Evolutionary conservation across 2,329 filamentous ascomycete species (phyloP).

Genomic region (Ilyonectria robusta): DNA sequence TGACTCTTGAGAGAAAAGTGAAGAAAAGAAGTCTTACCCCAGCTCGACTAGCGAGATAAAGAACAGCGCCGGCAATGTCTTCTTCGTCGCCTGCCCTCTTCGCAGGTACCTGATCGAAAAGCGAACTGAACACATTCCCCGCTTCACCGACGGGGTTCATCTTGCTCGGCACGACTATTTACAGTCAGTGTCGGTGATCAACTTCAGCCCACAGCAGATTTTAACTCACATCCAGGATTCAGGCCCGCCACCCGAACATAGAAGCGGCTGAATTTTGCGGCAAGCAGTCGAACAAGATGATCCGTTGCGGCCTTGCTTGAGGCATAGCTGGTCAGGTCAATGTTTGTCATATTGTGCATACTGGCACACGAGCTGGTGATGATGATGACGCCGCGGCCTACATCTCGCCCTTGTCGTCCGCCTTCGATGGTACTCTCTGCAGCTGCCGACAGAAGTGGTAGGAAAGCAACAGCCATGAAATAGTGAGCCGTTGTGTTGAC

Average conservation of each 20-base stretch:
- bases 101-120: slow-evolving; percentile 52
- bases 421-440: slow-evolving; percentile 48
- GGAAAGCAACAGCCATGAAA: slow-evolving; percentile 61
- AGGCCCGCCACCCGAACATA: slow-evolving; percentile 53
- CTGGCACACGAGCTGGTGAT: slow-evolving; percentile 67
- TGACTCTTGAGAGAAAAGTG: not conserved
- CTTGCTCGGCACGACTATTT: slow-evolving; percentile 51
- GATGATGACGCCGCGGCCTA: slow-evolving; percentile 62
- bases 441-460: slow-evolving; percentile 60
- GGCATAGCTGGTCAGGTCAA: slow-evolving; percentile 67
- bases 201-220: too few species aligned
- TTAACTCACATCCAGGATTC: slow-evolving; percentile 52
- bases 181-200: not conserved
- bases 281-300: slow-evolving; percentile 64
- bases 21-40: slow-evolving; percentile 38
- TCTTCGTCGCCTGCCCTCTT: slow-evolving; percentile 49
- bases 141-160: slow-evolving; percentile 53
- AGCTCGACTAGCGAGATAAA: slow-evolving; percentile 51
- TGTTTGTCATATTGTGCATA: slow-evolving; percentile 66
- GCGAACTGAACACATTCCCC: slow-evolving; percentile 50
- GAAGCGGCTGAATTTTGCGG: slow-evolving; percentile 59
- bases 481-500: slow-evolving; percentile 66
- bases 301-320: slow-evolving; percentile 67
- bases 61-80: slow-evolving; percentile 50
- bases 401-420: slow-evolving; percentile 50